phyloP scores from a whole-genome alignment of 805 yeast genomes.

The Lipomyces spencermartinsiae region DNA sequence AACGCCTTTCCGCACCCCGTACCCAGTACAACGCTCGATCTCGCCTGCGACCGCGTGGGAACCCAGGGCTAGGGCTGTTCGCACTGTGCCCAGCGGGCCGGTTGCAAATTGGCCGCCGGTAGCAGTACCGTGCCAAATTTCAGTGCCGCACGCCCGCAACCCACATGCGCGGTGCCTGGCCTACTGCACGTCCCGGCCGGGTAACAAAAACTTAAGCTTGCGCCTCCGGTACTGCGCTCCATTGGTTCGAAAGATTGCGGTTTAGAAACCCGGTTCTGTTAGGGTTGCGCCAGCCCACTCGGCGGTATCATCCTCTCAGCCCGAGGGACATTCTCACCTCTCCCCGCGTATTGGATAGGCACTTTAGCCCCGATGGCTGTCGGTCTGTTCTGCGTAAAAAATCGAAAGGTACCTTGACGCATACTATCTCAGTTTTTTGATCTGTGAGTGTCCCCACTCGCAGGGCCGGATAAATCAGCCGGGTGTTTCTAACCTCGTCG shows the following conservation, averaged over 20 bases:
- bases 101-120: not conserved
- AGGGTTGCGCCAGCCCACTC: too few relatives aligned
- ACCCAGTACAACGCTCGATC: not conserved
- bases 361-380: too few relatives aligned
- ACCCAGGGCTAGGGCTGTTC: not conserved
- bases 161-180: constrained; percentile 1
- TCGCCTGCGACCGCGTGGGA: not conserved
- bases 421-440: too few relatives aligned
- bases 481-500: too few relatives aligned
- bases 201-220: not conserved
- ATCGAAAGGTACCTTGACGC: too few relatives aligned
- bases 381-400: too few relatives aligned
- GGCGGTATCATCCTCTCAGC: too few relatives aligned
- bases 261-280: not conserved
- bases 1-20: not conserved
- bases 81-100: not conserved
- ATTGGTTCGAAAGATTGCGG: not conserved
- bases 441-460: too few relatives aligned
- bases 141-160: not conserved
- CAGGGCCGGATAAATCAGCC: too few relatives aligned
- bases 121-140: not conserved
- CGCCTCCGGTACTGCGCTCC: not conserved
- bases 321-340: too few relatives aligned
- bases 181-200: not conserved
- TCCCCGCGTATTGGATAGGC: too few relatives aligned